These are phyloP conservation scores for Neurospora sp. DNA, from an alignment of 495 filamentous ascomycete species.

Conservation along the genomic window DNA sequence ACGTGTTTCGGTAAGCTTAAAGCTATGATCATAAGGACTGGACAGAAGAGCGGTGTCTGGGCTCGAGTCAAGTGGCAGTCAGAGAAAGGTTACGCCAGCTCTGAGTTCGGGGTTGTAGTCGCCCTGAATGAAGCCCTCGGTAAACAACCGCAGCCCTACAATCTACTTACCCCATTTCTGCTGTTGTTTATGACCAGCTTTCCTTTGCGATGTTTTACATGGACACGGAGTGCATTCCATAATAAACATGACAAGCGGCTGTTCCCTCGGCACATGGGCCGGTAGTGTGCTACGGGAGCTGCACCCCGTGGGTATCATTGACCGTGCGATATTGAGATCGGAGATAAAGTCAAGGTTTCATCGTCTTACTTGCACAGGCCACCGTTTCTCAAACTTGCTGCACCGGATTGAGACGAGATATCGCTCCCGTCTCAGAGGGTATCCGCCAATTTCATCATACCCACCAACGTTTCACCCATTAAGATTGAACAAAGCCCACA, in stretches of 20 bases:
- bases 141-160: not conserved
- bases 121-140: not conserved
- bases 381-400: not conserved
- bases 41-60: not conserved
- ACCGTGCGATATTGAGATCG: not conserved
- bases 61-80: not conserved
- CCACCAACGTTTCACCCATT: not conserved
- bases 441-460: not conserved
- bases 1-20: not conserved
- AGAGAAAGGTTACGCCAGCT: not conserved
- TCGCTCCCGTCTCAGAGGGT: not conserved
- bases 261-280: not conserved
- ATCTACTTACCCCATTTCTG: not conserved
- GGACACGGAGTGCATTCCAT: not conserved
- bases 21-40: not conserved
- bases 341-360: not conserved
- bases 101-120: not conserved
- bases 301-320: not conserved
- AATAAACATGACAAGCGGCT: not conserved
- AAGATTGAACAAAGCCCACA: not conserved
- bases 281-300: not conserved
- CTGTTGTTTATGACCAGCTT: not conserved
- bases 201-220: not conserved
- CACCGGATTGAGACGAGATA: not conserved
- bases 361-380: not conserved